Base-by-base conservation (phyloP, 192 early-diverging fungal genomes). In the Coemansia sp. region DNA sequence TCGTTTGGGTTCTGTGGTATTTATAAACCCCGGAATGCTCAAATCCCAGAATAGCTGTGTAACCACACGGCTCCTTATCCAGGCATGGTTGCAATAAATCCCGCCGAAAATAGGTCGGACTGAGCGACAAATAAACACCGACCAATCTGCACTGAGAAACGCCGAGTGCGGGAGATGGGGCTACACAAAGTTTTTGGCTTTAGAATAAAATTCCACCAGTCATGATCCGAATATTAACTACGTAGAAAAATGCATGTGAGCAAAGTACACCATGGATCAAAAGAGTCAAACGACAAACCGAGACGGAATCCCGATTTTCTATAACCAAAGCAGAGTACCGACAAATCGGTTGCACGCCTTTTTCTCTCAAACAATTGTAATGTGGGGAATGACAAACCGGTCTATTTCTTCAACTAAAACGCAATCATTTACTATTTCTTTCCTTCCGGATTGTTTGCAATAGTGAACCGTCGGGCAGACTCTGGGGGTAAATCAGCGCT, bases 371-470 rank as follows among this genome's bases (percentile, higher is more conserved):
- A 42, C 10, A 8, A n/a, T 42, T 17, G n/a, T 18, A 18, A 48
- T 48, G 46, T 18, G 46, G 18, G 46, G 46, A 48, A 20, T 31
- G 31, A 6, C 5, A 31, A 31, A 6, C 5, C 31, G 31, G 31
- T 7, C 5, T 31, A 31, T 31, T 31, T 28, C 26, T 28, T 31
- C 5, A 31, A 31, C 7, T 31, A 31, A 31, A 26, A 31, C 5
- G 7, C 31, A 1, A 42, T 42, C 40, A 42, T 15, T 4, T 42
- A n/a, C 40, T 11, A 11, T 11, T 42, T 14, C 11, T 42, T 42
- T 42, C 40, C 40, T 6, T 14, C 40, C 3, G 40, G 40, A 42
- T 42, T 42, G 49, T 73, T 73, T 20, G 56, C 64, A 17, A 73
- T 54, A 7, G 20, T 61, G 18, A 73, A 51, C 25, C 23, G 36